Percentiles rank a stretch among this genome's conserved stretches.
phyloP scores from a whole-genome alignment of 768 basidiomycete genomes.

The Pleurotus ostreatus region DNA sequence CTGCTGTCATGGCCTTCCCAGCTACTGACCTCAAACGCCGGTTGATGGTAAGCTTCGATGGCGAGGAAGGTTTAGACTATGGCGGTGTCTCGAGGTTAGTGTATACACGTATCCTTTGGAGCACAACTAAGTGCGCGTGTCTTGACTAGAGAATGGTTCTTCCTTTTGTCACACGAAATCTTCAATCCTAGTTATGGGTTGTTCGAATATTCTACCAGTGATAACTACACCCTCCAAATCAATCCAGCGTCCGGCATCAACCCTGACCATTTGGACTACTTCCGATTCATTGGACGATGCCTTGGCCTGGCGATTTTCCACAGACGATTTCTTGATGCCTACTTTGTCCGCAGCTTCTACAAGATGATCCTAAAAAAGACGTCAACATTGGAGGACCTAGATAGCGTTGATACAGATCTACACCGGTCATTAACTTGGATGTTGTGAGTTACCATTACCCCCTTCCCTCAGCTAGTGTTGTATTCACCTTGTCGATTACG shows the following conservation, averaged over 20 bases:
- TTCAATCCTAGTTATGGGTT: slow-evolving; percentile 82
- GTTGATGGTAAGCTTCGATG: slow-evolving; percentile 72
- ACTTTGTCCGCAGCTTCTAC: slow-evolving; percentile 78
- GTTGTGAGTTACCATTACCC: slow-evolving; percentile 45
- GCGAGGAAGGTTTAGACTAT: slow-evolving; percentile 77
- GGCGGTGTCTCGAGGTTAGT: slow-evolving; percentile 70
- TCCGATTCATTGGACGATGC: slow-evolving; percentile 76
- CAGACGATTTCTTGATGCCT: slow-evolving; percentile 72
- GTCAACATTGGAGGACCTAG: slow-evolving; percentile 58
- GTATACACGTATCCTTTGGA: not conserved
- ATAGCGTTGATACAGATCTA: slow-evolving; percentile 65
- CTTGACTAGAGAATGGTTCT: slow-evolving; percentile 75
- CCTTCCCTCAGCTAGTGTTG: not conserved
- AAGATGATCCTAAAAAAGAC: slow-evolving; percentile 70
- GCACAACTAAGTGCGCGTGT: slow-evolving; percentile 5
- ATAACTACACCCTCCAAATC: slow-evolving; percentile 79
- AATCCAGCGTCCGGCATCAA: slow-evolving; percentile 75
- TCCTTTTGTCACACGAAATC: slow-evolving; percentile 78
- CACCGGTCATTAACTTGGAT: slow-evolving; percentile 71
- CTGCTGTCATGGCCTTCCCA: slow-evolving; percentile 76
- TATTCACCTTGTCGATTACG: not conserved
- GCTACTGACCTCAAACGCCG: slow-evolving; percentile 68
- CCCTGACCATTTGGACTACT: slow-evolving; percentile 75
- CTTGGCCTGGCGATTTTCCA: slow-evolving; percentile 78
- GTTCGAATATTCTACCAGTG: slow-evolving; percentile 76